Evolutionary conservation across 352 stramenopile species (phyloP).

Genomic region (Phytophthora palmivora): DNA sequence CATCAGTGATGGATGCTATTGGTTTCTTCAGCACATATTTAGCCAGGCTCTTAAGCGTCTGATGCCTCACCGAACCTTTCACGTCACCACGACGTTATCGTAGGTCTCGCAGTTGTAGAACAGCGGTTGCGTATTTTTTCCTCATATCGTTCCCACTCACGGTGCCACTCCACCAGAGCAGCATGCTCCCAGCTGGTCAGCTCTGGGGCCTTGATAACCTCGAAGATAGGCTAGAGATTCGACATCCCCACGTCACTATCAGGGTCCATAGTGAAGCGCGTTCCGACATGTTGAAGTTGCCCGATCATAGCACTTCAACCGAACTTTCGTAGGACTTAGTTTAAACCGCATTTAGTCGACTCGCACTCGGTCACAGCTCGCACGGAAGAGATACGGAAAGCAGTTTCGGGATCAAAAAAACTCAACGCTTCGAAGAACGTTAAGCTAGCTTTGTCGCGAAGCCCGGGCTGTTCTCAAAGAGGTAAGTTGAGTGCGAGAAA

Average conservation of each 20-base stretch:
- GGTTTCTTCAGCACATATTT: too few species aligned
- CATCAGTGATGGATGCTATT: constrained; percentile 5
- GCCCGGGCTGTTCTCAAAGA: not conserved
- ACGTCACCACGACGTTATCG: constrained; percentile 20
- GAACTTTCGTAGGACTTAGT: constrained; percentile 2
- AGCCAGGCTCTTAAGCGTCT: constrained; percentile 14
- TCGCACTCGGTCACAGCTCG: too few species aligned
- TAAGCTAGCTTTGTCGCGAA: constrained; percentile 1
- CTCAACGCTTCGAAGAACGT: not conserved
- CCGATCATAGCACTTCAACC: not conserved
- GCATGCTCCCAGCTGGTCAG: constrained; percentile 1
- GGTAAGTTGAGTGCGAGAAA: not conserved
- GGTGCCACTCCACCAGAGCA: constrained; percentile 6
- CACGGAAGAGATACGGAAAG: too few species aligned
- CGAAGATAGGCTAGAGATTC: not conserved
- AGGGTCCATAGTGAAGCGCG: not conserved
- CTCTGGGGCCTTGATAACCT: not conserved
- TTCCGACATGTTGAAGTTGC: not conserved
- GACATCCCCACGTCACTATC: constrained; percentile 14
- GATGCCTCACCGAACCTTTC: constrained; percentile 4
- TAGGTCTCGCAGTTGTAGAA: constrained; percentile 17
- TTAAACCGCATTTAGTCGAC: not conserved
- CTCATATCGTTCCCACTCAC: constrained; percentile 17
- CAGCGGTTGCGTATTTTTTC: constrained; percentile 6
- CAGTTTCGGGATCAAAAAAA: not conserved